These are phyloP conservation scores for Jatropha curcas DNA, from an alignment of 345 rosid genomes.

Conservation along the genomic window DNA sequence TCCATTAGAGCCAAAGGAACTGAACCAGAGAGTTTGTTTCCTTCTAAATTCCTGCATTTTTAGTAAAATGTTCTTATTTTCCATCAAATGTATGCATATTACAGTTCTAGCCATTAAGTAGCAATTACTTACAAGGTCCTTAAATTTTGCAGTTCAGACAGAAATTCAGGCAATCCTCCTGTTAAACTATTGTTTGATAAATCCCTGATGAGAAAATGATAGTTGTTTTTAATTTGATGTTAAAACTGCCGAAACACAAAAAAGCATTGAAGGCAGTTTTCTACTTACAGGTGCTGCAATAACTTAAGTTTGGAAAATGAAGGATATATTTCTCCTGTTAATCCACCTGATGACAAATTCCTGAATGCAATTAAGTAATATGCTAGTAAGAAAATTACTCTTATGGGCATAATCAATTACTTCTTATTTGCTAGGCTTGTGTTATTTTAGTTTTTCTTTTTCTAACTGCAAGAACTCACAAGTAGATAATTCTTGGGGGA, in stretches of 20 bases:
- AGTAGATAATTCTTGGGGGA: conserved; percentile 28
- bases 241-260: too few species aligned
- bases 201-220: conserved; percentile 36
- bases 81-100: not conserved
- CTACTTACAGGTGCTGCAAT: conserved; percentile 31
- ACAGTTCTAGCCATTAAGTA: not conserved
- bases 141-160: conserved; percentile 36
- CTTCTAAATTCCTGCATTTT: conserved; percentile 32
- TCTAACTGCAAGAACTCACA: conserved; percentile 20
- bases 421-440: too few species aligned
- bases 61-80: not conserved
- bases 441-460: not conserved
- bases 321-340: conserved; percentile 27
- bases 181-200: conserved; percentile 28
- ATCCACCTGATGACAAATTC: conserved; percentile 30
- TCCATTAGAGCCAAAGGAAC: conserved; percentile 30
- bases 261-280: not conserved
- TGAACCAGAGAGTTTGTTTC: conserved; percentile 35
- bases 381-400: conserved; percentile 11
- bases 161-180: conserved; percentile 30
- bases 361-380: conserved; percentile 19
- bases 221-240: too few species aligned
- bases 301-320: conserved; percentile 24
- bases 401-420: too few species aligned
- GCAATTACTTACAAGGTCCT: conserved; percentile 37